Base-by-base conservation (phyloP, 202 grass and related monocot species). In the Cymbopogon flexuosus region DNA sequence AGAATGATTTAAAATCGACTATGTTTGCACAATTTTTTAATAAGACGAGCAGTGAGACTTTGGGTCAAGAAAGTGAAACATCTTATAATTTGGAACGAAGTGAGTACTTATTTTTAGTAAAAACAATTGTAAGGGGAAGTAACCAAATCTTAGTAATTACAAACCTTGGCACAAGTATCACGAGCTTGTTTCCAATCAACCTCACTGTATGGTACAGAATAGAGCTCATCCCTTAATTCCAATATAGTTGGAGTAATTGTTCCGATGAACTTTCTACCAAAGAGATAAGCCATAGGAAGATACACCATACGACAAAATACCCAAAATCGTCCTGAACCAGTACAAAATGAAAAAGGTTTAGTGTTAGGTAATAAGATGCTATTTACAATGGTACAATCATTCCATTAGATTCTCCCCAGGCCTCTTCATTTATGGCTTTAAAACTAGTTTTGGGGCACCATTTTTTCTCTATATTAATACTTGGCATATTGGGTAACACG, bases 261-360 rank as follows among this genome's bases (percentile, higher is more conserved):
- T 31, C 90, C 90, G 33, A 89, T 74, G 76, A 93, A 93, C 36
- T 67, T 93, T 62, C 83, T 93, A 65, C 81, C 87, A 60, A 87
- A 93, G 12, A 93, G 79, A 57, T 93, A 93, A 80, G 87, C 81
- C 90, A 93, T 93, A 22, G 90, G 87, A 15, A 93, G 43, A 81
- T 87, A 93, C 68, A 89, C 71, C 84, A 87, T 46, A 22, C 59
- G 67, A 3, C 49, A 46, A 52, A 21, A 49, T 3, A 71, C 14
- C 68, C 68, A 71, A 70, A 9, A 70, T 46, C 68, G 41, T 29
- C 68, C 68, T 70, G 22, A 70, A 13, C 24, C 24, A 22, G 9
- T 68, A 68, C 45, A 5, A 45, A 69, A 69, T 45, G 15, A 14
- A 69, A 27, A 43, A 45, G 10, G 2, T 24, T 27, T 22, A 15